Evolutionary conservation across 108 stramenopile genomes (phyloP), one percentile per base, ranked within the genome.

Genomic region (Fistulifera pelliculosa): DNA sequence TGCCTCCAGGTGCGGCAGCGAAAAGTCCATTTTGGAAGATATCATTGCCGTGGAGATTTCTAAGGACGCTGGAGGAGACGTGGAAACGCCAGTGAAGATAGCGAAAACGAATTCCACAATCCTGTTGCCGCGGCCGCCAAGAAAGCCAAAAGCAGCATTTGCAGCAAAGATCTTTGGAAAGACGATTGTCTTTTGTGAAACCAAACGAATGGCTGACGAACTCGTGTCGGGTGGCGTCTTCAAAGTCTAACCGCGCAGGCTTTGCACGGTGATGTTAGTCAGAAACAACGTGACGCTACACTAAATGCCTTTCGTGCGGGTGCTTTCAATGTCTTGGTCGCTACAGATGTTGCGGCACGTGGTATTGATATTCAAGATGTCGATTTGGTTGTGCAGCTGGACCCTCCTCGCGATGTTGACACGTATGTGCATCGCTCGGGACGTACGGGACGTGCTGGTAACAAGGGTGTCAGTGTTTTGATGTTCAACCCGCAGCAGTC

Each of bases 311-410:
- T 99, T 77, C 80, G 95, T 24, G 76, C 87, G 2, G 94, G 96
- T 27, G 69, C 84, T 0, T 93, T 99, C 70, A 84, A 94, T 61
- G 97, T 98, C 12, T 75, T 99, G 52, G 96, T 99, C 14, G 99
- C 99, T 0, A 99, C 99, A 0, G 99, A 99, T 70, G 99, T 99
- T 15, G 99, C 99, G 23, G 99, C 99, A 17, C 78, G 99, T 28
- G 99, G 99, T 21, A 95, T 98, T 62, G 98, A 99, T 71, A 96
- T 99, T 63, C 72, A 87, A 39, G 89, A 94, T 50, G 97, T 98
- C 22, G 96, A 98, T 58, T 80, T 98, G 51, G 96, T 99, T 23
- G 75, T 98, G 47, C 94, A 96, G 62, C 77, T 90, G 47, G 76
- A 93, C 54, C 96, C 96, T 27, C 97, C 98, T 14, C 79, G 85